Evolutionary conservation across 768 basidiomycete genomes (phyloP).

Genomic region (Phaeotremella fagi): DNA sequence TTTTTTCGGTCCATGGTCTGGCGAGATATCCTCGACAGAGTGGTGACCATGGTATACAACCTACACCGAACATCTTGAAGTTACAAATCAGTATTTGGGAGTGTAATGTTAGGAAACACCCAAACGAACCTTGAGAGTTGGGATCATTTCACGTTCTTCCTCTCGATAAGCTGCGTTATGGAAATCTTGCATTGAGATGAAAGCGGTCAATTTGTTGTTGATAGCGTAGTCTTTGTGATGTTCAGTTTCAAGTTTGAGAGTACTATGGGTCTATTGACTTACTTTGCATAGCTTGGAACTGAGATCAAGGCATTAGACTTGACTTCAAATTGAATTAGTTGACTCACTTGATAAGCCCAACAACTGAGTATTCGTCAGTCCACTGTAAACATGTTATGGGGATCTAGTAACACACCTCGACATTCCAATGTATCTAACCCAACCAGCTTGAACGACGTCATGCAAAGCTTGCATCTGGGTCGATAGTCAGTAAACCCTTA

Average conservation of each 20-base stretch:
- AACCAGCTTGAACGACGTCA: constrained; percentile 62
- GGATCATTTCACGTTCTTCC: constrained; percentile 47
- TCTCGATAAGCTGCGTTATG: constrained; percentile 62
- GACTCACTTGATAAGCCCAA: constrained; percentile 43
- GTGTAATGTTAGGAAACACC: not conserved
- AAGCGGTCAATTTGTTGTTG: constrained; percentile 58
- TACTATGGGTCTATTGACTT: constrained; percentile 4
- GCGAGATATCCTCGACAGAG: constrained; percentile 39
- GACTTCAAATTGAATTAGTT: not conserved
- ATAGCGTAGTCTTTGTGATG: constrained; percentile 58
- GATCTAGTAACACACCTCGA: constrained; percentile 29
- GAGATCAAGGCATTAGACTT: too few species aligned
- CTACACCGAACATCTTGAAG: constrained; percentile 51
- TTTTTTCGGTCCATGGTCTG: constrained; percentile 51
- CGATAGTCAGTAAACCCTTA: constrained; percentile 40
- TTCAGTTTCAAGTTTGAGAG: not conserved
- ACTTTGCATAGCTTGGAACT: constrained; percentile 45
- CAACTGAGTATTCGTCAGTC: constrained; percentile 31
- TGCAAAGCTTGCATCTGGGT: constrained; percentile 63
- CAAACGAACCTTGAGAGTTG: constrained; percentile 32
- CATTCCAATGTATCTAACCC: constrained; percentile 54
- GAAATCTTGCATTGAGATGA: constrained; percentile 68
- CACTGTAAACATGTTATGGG: constrained; percentile 9
- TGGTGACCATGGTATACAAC: constrained; percentile 58
- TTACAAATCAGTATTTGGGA: not conserved